Conservation (phyloP, 192 early-diverging fungal genomes). For the Linnemannia hyalina region DNA sequence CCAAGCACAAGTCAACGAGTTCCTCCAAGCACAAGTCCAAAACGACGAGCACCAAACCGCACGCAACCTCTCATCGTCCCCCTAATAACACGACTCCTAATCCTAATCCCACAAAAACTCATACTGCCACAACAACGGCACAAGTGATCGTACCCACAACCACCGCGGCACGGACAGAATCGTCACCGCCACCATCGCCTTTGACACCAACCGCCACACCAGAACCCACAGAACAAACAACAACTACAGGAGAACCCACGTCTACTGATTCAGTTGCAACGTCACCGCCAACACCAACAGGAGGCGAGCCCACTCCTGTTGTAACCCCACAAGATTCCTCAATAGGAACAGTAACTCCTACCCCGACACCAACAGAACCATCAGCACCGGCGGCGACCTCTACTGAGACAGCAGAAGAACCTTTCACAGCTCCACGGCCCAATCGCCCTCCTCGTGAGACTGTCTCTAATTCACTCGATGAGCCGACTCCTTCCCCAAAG, state of each 20-base stretch:
- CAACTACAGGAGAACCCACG: background rate
- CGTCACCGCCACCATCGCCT: background rate
- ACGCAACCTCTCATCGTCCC: background rate
- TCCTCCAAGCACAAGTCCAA: too few species aligned
- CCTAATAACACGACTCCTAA: background rate
- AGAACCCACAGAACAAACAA: background rate
- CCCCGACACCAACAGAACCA: background rate
- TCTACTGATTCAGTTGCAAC: background rate
- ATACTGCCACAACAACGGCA: background rate
- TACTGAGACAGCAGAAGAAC: background rate
- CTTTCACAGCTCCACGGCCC: background rate
- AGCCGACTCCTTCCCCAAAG: background rate
- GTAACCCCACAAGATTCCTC: background rate
- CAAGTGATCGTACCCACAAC: background rate
- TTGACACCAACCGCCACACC: background rate
- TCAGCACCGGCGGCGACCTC: background rate
- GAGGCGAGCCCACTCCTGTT: background rate
- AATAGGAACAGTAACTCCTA: background rate
- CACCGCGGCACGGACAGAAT: background rate
- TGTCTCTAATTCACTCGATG: background rate
- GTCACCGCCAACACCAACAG: background rate
- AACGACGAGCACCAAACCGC: background rate
- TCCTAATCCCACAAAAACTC: background rate
- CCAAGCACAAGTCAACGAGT: background rate
- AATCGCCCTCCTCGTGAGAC: background rate